Base-by-base conservation (phyloP, 2,329 filamentous ascomycete species). In the Pseudogymnoascus sp. region DNA sequence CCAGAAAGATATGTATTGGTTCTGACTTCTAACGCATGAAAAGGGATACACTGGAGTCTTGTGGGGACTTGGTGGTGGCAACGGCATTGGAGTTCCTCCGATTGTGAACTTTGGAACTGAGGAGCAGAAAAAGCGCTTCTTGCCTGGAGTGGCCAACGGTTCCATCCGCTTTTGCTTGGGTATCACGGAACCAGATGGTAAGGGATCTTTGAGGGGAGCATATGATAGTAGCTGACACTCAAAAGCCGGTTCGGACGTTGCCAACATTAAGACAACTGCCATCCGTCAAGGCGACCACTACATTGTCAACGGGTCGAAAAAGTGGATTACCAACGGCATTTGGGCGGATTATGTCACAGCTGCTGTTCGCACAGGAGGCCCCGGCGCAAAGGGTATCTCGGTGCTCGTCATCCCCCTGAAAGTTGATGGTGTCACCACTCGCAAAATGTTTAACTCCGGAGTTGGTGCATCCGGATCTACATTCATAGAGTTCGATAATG, bases 291-390 rank as follows among this genome's bases (percentile, higher is more conserved):
- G 79, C 0, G 73, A 76, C 34, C 70, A 74, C 57, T 88, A 86
- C 66, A 67, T 86, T 35, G 82, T 88, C n/a, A 86, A 85, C 61
- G 85, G 85, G 0, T 78, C 79, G 58, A 88, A 88, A 75, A 86
- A 86, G 69, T 86, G 84, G 83, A 87, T 88, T 65, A 87, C 85
- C 1, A 83, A 83, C 54, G 81, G 77, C 12, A 78, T 82, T 1
- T 84, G 78, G 76, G 81, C 84, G 11, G 78, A 83, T 57, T 83
- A 84, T 68, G 80, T 81, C 70, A 85, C 84, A 0, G 82, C 84
- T 11, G 85, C 84, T 1, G 83, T 85, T 4, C 76, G 83, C 6
- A 86, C 83, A 1, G 81, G 82, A 4, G 79, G 77, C 0, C 70
- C 77, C 0, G 83, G 83, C 9, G 75, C 75, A 59, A 66, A 67